A percentile compares a stretch with the other conserved stretches of the same genome.
phyloP scores from a whole-genome alignment of 1,139 yeast genomes.

The Saccharomyces uvarum region DNA sequence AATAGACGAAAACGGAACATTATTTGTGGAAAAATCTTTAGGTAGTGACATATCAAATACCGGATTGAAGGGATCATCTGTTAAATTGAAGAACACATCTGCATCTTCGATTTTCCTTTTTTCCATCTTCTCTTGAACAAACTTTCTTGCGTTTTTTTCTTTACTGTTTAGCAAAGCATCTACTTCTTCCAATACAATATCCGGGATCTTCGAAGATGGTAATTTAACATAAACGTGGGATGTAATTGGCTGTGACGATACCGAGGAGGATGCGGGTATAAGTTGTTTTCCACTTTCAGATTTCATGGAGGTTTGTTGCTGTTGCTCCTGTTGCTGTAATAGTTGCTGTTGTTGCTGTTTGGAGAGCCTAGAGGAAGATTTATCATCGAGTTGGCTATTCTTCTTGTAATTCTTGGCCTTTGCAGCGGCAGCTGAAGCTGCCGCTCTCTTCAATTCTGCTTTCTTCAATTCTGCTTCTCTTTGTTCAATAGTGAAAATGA shows the following conservation, averaged over 20 bases:
- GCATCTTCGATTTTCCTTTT: conserved; percentile 66
- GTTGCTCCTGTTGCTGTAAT: conserved; percentile 9
- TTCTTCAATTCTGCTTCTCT: conserved; percentile 12
- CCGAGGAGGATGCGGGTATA: conserved; percentile 11
- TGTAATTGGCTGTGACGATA: conserved; percentile 22
- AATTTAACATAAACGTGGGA: conserved; percentile 76
- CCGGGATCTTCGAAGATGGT: conserved; percentile 89
- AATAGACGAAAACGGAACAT: conserved; percentile 75
- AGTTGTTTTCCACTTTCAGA: background rate
- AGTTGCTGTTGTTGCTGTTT: conserved; percentile 9
- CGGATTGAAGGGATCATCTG: conserved; percentile 91
- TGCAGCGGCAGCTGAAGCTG: conserved; percentile 11
- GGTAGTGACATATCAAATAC: conserved; percentile 62
- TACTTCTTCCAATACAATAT: conserved; percentile 79
- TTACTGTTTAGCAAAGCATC: conserved; percentile 68
- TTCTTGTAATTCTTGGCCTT: conserved; percentile 14
- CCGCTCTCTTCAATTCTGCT: conserved; percentile 14
- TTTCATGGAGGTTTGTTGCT: conserved; percentile 10
- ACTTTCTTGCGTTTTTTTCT: conserved; percentile 68
- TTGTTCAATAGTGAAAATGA: conserved; percentile 28
- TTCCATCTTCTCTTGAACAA: conserved; percentile 74
- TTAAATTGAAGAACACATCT: conserved; percentile 66
- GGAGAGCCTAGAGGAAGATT: background rate
- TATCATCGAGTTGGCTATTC: conserved; percentile 7
- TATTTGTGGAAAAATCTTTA: conserved; percentile 44